A percentile compares a stretch with the other conserved stretches of the same genome.
phyloP scores from a whole-genome alignment of 2,329 filamentous ascomycete species.

The Aspergillus fructus region DNA sequence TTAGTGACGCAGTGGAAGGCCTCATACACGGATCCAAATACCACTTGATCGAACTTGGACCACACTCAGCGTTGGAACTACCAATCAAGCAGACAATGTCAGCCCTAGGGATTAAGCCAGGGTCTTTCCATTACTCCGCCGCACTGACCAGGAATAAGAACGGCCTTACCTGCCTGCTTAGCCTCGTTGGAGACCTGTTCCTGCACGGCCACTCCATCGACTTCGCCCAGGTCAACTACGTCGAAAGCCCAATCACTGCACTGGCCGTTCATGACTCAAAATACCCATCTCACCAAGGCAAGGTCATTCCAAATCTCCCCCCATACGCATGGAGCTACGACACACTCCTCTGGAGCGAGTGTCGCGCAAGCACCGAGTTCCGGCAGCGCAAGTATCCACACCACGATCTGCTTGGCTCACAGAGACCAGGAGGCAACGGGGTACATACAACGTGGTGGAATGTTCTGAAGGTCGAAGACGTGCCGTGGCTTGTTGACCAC shows the following conservation, averaged over 20 bases:
- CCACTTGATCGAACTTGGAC: not conserved
- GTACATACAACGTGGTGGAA: conserved; percentile 26
- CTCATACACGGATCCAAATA: too few species aligned
- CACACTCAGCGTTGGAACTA: not conserved
- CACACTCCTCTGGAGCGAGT: conserved; percentile 22
- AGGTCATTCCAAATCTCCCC: conserved; percentile 23
- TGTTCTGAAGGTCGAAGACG: conserved; percentile 15
- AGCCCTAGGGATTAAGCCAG: fast-evolving
- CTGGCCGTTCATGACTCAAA: not conserved
- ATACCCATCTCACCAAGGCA: not conserved
- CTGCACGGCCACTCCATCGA: not conserved
- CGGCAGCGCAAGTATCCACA: conserved; percentile 16
- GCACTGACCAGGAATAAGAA: not conserved
- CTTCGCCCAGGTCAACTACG: not conserved
- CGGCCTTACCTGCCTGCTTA: not conserved
- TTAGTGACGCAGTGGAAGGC: not conserved
- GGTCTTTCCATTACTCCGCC: not conserved
- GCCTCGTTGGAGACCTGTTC: not conserved
- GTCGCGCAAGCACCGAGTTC: conserved; percentile 18
- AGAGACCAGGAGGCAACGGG: conserved; percentile 9
- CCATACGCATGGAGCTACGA: conserved; percentile 26
- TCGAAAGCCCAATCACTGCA: not conserved
- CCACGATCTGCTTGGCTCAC: conserved; percentile 25
- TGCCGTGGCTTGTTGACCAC: not conserved
- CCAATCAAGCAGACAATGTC: not conserved